Evolutionary conservation across 305 asterid genomes (phyloP), one percentile per base, ranked within the genome.

Genomic region (Ajuga reptans): DNA sequence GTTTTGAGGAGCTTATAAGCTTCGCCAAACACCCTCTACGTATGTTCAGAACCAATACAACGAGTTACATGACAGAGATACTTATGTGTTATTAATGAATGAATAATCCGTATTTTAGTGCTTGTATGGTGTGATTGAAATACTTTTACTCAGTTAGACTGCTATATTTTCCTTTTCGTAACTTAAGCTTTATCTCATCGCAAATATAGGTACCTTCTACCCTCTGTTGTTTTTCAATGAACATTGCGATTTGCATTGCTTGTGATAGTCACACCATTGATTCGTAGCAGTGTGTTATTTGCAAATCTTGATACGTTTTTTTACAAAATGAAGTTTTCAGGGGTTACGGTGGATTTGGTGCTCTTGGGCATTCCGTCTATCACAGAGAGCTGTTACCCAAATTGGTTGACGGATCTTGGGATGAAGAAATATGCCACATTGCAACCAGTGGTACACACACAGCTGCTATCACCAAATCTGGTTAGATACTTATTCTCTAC

Each of bases 301-400:
- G 55, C 77, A 75, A 69, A 52, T 82, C 72, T 77, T 86, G 86
- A 86, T 85, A 64, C 51, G 39, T 69, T 39, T 16, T 65, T 81
- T 77, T 81, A 64, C 79, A 46, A 75, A 77, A 78, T 80, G 85
- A 87, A 87, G 95, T 80, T 79, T 85, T 77, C 96, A 91, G 97
- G 98, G 98, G 98, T 67, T 92, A 92, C 37, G 98, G 97, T 78
- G 98, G 98, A 34, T 92, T 92, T 82, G 98, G 98, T 37, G 98
- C 98, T 64, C 96, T 92, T 68, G 98, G 98, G 46, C 98, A 92
- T 79, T 80, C 90, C 45, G 98, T 89, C 34, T 92, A 88, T 78
- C 83, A 78, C 36, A 83, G 98, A 69, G 98, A 92, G 80, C 85
- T 89, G 76, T 72, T 82, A 21, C 97, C 98, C 59, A 89, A 83